Evolutionary conservation across 2,329 filamentous ascomycete genomes (phyloP), one percentile per base, ranked within the genome.

Genomic region (Aspergillus clavatus): DNA sequence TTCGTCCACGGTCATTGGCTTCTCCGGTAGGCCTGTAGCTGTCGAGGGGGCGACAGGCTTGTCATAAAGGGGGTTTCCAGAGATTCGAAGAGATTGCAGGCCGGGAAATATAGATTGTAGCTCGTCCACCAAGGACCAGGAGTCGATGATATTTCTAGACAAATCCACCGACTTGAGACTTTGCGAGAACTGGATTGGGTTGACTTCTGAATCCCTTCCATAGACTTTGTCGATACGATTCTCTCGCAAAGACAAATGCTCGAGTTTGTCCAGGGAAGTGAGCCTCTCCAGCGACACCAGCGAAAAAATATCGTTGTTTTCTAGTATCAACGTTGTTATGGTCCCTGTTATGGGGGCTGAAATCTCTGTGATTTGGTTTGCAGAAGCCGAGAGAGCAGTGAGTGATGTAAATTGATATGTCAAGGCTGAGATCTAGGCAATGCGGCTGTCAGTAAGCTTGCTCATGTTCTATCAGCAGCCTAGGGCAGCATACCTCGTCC

Each of bases 41-140:
- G 59, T 51, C 24, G 49, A 64, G 43, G 51, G 49, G 31, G 55
- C 56, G 12, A 62, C 50, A 16, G 69, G 54, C 52, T 75, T 70
- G 43, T 83, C 74, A 67, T 88, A 94, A 18, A 97, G 76, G 4
- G 91, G 90, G 55, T 97, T 97, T 61, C 89, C 84, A 4, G 87
- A 82, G 50, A 95, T 81, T 12, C 90, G 86, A 29, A 98, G 78
- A 26, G 82, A 82, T 10, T 72, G 76, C 5, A 97, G 74, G 3
- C 83, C 81, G 0, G 93, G 91, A 54, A 95, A 88, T 46, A 81
- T 71, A 10, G 64, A 58, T 2, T 79, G 71, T 1, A 98, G 76
- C 4, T 73, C 63, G 57, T 95, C 83, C 53, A 95, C 74, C 62
- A 94, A 87, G 23, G 67, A 60, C 87, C 89, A 96, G 14, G 76